Conservation (phyloP, 768 basidiomycete genomes). For the Trametes gibbosa region DNA sequence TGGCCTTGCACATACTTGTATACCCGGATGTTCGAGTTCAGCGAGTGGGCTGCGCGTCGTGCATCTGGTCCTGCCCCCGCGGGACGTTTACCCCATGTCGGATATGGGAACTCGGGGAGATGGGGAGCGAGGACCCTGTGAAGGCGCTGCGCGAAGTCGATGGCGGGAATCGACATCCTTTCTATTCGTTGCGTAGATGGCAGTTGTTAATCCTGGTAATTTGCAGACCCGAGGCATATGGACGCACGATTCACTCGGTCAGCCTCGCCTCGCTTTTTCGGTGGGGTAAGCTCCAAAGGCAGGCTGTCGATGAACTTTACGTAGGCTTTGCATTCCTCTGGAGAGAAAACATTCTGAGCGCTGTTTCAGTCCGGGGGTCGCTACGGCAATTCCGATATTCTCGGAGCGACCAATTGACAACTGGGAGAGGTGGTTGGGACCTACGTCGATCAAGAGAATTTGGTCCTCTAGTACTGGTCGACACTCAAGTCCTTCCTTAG, state of each 20-base stretch:
- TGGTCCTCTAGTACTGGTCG: constrained; percentile 58
- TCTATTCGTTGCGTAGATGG: constrained; percentile 36
- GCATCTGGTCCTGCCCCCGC: constrained; percentile 17
- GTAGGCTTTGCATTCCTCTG: constrained; percentile 59
- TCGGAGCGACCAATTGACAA: background rate
- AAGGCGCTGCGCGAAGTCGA: constrained; percentile 55
- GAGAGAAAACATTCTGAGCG: constrained; percentile 53
- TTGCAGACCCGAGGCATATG: too few species aligned
- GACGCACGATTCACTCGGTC: constrained; percentile 63
- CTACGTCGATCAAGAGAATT: constrained; percentile 58
- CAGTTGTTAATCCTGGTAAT: background rate
- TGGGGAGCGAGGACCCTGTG: constrained; percentile 51
- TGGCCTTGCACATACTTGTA: constrained; percentile 65
- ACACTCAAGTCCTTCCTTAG: constrained; percentile 46
- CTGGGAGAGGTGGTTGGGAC: constrained; percentile 17
- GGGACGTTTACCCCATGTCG: constrained; percentile 31
- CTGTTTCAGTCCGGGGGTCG: constrained; percentile 5
- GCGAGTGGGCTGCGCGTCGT: constrained; percentile 46
- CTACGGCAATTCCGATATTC: background rate
- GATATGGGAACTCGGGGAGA: constrained; percentile 52
- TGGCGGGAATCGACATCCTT: constrained; percentile 58
- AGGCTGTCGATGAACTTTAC: constrained; percentile 57
- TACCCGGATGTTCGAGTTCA: constrained; percentile 73
- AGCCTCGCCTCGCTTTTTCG: constrained; percentile 72
- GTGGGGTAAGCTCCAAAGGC: constrained; percentile 63